phyloP scores from a whole-genome alignment of 306 rosid species.

The Canavalia gladiata region DNA sequence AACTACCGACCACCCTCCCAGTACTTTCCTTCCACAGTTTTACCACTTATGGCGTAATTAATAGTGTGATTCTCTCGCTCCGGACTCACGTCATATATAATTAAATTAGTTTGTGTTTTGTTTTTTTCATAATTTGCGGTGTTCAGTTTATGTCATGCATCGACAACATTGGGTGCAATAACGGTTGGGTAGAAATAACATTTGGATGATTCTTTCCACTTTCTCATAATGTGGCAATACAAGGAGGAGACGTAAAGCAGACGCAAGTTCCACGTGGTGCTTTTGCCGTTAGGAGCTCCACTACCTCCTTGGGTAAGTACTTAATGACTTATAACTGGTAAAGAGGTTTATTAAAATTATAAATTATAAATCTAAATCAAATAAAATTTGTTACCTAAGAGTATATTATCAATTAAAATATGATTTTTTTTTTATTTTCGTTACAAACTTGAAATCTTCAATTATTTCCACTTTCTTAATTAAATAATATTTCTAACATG shows the following conservation, averaged over 20 bases:
- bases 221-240: slow-evolving; percentile 23
- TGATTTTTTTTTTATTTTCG: not conserved
- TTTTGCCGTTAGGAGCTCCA: not conserved
- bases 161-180: not conserved
- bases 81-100: too few relatives aligned
- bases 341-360: too few relatives aligned
- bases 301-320: too few relatives aligned
- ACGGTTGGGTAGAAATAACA: not conserved
- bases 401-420: too few relatives aligned
- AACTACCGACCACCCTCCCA: not conserved
- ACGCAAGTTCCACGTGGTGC: slow-evolving; percentile 56
- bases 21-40: not conserved
- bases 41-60: not conserved
- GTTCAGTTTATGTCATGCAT: not conserved
- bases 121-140: not conserved
- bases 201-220: not conserved
- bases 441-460: not conserved
- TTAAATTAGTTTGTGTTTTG: too few relatives aligned
- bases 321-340: too few relatives aligned
- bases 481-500: not conserved
- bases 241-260: slow-evolving; percentile 42
- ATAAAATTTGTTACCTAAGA: too few relatives aligned
- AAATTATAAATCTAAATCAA: too few relatives aligned
- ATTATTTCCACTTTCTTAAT: not conserved
- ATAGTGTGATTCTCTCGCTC: too few relatives aligned